Conservation (phyloP, 1,139 yeast species). For the Geotrichum bryndzae region DNA sequence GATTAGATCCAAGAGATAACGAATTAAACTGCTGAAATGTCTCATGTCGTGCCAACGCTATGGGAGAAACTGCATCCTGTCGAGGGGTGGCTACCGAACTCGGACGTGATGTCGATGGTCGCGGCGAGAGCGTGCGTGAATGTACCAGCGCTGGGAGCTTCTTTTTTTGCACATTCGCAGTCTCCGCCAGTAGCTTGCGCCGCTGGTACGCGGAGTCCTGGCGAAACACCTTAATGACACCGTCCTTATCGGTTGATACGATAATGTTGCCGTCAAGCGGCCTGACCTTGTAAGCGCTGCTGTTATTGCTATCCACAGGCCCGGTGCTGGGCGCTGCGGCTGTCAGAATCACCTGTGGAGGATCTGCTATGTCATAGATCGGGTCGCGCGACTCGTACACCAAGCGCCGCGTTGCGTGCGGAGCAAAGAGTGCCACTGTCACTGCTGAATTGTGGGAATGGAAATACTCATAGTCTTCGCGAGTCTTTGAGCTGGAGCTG, state of each 20-base stretch:
- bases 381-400: slow-evolving; percentile 72
- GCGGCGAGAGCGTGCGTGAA: background rate
- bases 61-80: background rate
- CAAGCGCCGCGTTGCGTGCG: slow-evolving; percentile 58
- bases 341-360: slow-evolving; percentile 7
- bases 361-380: slow-evolving; percentile 55
- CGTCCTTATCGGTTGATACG: slow-evolving; percentile 71
- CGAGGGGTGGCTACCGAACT: background rate
- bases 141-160: background rate
- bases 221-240: slow-evolving; percentile 69
- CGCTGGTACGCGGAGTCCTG: slow-evolving; percentile 56
- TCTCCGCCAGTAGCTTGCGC: slow-evolving; percentile 20
- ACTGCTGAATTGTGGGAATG: slow-evolving; percentile 73
- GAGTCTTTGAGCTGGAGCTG: slow-evolving; percentile 23
- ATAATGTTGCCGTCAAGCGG: slow-evolving; percentile 43
- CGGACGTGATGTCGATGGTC: background rate
- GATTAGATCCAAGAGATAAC: background rate
- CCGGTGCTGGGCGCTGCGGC: background rate
- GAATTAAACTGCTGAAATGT: background rate
- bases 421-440: slow-evolving; percentile 76
- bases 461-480: slow-evolving; percentile 48
- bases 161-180: slow-evolving; percentile 6
- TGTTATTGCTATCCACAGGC: background rate
- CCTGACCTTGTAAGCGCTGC: background rate
- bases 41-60: background rate